Percentiles rank a stretch among this genome's conserved stretches.
Evolutionary conservation across 1,284 basidiomycete genomes (phyloP).

Genomic region (Ustilago loliicola): DNA sequence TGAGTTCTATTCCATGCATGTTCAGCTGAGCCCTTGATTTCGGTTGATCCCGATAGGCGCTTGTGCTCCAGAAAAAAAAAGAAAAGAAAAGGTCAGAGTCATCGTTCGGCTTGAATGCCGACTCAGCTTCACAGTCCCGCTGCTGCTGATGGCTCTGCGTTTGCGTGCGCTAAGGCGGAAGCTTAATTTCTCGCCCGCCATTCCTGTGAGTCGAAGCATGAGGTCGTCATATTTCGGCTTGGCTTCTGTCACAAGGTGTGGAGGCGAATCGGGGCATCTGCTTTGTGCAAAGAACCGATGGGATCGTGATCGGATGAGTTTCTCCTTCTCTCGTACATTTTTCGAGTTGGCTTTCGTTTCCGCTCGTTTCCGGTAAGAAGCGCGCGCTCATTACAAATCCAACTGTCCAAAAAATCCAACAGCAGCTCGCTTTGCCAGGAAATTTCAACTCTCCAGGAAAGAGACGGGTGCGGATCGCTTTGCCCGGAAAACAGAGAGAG

Average conservation of each 20-base stretch:
- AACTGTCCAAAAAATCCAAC: constrained; percentile 2
- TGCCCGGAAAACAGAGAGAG: constrained; percentile 10
- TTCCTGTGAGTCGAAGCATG: background rate
- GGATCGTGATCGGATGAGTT: constrained; percentile 19
- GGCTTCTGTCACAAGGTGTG: background rate
- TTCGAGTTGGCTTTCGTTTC: background rate
- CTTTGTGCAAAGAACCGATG: constrained; percentile 6
- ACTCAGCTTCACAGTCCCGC: constrained; percentile 2
- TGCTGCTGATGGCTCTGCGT: background rate
- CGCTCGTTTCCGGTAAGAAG: constrained; percentile 26
- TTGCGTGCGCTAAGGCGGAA: background rate
- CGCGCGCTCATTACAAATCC: constrained; percentile 35
- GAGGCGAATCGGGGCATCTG: constrained; percentile 10
- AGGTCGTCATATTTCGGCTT: constrained; percentile 6
- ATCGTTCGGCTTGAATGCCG: constrained; percentile 6
- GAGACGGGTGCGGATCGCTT: constrained; percentile 21
- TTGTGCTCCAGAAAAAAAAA: background rate
- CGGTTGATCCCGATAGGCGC: background rate
- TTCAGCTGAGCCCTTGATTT: constrained; percentile 5
- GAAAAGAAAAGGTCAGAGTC: constrained; percentile 4
- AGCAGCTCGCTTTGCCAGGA: constrained; percentile 8
- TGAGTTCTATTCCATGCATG: constrained; percentile 6
- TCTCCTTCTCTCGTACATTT: constrained; percentile 23
- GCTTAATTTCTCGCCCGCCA: background rate
- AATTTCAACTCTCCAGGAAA: constrained; percentile 19